phyloP scores from a whole-genome alignment of 441 rosid genomes.

The Erodium moschatum region DNA sequence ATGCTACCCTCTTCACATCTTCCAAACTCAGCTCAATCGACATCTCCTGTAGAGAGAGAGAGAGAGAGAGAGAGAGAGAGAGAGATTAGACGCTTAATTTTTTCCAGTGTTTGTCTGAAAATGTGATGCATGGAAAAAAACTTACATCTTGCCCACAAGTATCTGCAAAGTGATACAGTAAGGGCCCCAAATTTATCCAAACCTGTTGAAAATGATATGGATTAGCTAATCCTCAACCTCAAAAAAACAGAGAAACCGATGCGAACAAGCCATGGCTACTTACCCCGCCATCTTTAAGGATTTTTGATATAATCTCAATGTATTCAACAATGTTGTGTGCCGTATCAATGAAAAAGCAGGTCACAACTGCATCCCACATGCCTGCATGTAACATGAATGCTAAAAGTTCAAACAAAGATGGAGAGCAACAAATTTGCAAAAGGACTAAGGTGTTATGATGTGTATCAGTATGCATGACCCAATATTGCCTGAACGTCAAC shows the following conservation, averaged over 20 bases:
- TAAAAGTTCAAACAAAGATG: conserved; percentile 4
- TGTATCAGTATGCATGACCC: not conserved
- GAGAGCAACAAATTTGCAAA: not conserved
- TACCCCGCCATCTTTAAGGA: conserved; percentile 92
- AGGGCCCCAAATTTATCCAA: conserved; percentile 94
- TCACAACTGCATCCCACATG: conserved; percentile 88
- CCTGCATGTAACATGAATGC: conserved; percentile 46
- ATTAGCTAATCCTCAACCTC: conserved; percentile 14
- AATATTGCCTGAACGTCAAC: not conserved
- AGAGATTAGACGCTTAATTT: not conserved
- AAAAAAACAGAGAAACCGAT: conserved; percentile 9
- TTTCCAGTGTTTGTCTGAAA: not conserved
- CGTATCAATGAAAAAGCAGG: conserved; percentile 93
- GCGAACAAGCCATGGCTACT: conserved; percentile 26
- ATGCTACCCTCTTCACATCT: conserved; percentile 79
- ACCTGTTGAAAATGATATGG: conserved; percentile 39
- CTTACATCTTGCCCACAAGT: conserved; percentile 77
- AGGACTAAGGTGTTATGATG: not conserved
- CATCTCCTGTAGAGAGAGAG: conserved; percentile 55
- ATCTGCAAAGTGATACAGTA: conserved; percentile 91
- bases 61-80: conserved; percentile 13
- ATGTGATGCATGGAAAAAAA: conserved; percentile 17
- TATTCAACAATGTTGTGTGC: conserved; percentile 90
- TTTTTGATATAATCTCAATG: conserved; percentile 82
- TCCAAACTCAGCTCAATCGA: conserved; percentile 90